Evolutionary conservation across 2,329 filamentous ascomycete genomes (phyloP).

Genomic region (Stachybotrys chlorohalonatus): DNA sequence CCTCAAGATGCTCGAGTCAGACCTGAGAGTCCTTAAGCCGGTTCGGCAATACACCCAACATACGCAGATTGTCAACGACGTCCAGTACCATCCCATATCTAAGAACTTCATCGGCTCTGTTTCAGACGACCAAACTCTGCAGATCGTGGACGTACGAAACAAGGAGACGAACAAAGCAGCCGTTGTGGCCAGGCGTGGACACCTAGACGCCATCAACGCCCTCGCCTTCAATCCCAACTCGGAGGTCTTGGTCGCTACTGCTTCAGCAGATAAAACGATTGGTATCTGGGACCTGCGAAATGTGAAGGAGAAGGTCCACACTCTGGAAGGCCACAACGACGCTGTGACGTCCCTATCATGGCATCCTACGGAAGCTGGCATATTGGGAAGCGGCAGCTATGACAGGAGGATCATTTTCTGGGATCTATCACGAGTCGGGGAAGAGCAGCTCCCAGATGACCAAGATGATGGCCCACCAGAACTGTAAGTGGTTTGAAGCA

Average conservation of each 20-base stretch:
- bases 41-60: constrained; percentile 78
- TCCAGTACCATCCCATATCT: constrained; percentile 87
- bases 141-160: constrained; percentile 81
- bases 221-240: constrained; percentile 86
- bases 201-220: constrained; percentile 91
- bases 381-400: constrained; percentile 85
- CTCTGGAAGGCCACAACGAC: constrained; percentile 78
- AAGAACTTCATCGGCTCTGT: constrained; percentile 82
- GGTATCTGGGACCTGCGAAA: constrained; percentile 93
- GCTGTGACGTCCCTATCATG: constrained; percentile 87
- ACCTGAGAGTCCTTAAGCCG: constrained; percentile 62
- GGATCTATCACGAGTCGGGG: constrained; percentile 85
- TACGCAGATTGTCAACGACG: constrained; percentile 86
- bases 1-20: constrained; percentile 63
- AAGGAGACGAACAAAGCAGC: constrained; percentile 57
- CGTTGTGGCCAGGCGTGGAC: constrained; percentile 62
- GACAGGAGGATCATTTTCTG: constrained; percentile 93
- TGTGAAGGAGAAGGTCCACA: constrained; percentile 81
- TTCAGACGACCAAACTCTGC: constrained; percentile 88
- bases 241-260: constrained; percentile 86
- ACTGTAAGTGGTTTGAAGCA: constrained; percentile 50
- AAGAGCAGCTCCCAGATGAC: constrained; percentile 92
- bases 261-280: constrained; percentile 90
- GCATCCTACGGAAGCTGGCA: constrained; percentile 84
- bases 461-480: constrained; percentile 92